Percentiles rank a stretch among this genome's conserved stretches.
Evolutionary conservation across 768 basidiomycete genomes (phyloP).

Genomic region (Cystoderma amianthinum): DNA sequence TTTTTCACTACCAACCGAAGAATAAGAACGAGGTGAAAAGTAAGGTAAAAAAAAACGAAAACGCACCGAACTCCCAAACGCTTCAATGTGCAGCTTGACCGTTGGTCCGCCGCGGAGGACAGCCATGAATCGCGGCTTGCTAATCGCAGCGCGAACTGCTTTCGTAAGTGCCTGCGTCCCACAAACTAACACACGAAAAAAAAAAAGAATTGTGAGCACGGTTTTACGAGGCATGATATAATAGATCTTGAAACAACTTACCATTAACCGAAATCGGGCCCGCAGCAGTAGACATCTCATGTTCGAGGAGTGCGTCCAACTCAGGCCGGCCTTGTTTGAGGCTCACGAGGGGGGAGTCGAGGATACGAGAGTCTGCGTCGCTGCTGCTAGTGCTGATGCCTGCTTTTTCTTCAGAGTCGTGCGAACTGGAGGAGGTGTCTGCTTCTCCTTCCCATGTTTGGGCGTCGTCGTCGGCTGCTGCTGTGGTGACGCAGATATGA

Average conservation of each 20-base stretch:
- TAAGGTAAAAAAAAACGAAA: slow-evolving; percentile 3
- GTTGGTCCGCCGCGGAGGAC: slow-evolving; percentile 38
- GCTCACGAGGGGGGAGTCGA: slow-evolving; percentile 10
- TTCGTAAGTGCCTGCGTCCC: slow-evolving; percentile 33
- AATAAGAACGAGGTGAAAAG: neutral
- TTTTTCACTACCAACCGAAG: too few species aligned
- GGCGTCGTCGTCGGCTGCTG: slow-evolving; percentile 7
- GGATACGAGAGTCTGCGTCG: slow-evolving; percentile 10
- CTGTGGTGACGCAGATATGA: slow-evolving; percentile 31
- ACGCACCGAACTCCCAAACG: slow-evolving; percentile 25
- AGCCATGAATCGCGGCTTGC: slow-evolving; percentile 25
- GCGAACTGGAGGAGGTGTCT: slow-evolving; percentile 10
- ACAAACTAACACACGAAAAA: slow-evolving; percentile 47
- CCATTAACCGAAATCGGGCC: slow-evolving; percentile 43
- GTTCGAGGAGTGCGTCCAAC: slow-evolving; percentile 22
- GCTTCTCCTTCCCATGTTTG: slow-evolving; percentile 13
- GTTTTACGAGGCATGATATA: neutral
- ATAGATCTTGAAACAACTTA: slow-evolving; percentile 13
- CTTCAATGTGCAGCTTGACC: slow-evolving; percentile 38
- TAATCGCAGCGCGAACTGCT: slow-evolving; percentile 30
- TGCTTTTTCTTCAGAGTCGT: slow-evolving; percentile 9
- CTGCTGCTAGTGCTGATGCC: slow-evolving; percentile 4
- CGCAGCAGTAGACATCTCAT: slow-evolving; percentile 24
- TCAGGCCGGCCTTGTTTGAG: slow-evolving; percentile 28
- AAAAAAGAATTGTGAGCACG: too few species aligned